Percentiles rank a stretch among this genome's conserved stretches.
phyloP scores from a whole-genome alignment of 2,329 filamentous ascomycete species.

The Penicillium fuscoglaucum region DNA sequence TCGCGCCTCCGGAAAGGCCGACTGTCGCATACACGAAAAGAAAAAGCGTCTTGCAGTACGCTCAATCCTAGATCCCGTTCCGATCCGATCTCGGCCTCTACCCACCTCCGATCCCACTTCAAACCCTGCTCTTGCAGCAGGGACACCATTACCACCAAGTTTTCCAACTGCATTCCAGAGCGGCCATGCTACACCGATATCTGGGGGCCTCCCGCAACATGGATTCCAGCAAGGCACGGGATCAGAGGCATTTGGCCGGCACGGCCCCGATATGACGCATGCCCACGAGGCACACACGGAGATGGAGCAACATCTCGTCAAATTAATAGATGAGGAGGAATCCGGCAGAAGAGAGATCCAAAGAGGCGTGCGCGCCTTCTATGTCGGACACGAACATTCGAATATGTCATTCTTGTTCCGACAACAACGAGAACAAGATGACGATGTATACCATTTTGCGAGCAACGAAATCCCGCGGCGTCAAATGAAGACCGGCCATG shows the following conservation, averaged over 20 bases:
- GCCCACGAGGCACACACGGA: conserved; percentile 45
- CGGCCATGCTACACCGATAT: conserved; percentile 20
- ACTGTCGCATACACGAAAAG: conserved; percentile 54
- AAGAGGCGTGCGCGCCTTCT: conserved; percentile 52
- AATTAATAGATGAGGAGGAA: conserved; percentile 53
- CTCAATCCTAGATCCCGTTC: conserved; percentile 46
- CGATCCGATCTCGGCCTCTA: conserved; percentile 47
- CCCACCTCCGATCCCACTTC: conserved; percentile 26
- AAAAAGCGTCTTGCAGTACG: conserved; percentile 49
- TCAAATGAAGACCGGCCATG: conserved; percentile 46
- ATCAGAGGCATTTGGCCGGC: conserved; percentile 28
- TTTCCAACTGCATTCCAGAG: conserved; percentile 31
- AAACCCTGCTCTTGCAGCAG: conserved; percentile 23
- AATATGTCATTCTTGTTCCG: conserved; percentile 58
- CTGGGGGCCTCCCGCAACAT: conserved; percentile 22
- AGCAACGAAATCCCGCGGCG: conserved; percentile 47
- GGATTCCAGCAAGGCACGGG: conserved; percentile 19
- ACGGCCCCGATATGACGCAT: conserved; percentile 31
- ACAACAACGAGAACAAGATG: conserved; percentile 48
- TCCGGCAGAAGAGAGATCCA: conserved; percentile 50
- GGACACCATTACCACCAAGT: conserved; percentile 24
- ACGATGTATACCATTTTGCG: conserved; percentile 47
- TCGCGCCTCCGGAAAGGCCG: conserved; percentile 41
- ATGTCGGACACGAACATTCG: conserved; percentile 57
- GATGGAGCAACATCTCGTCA: conserved; percentile 50